Percentiles rank a stretch among this genome's conserved stretches.
These are phyloP conservation scores for Sporobolomyces roseus DNA, from an alignment of 768 basidiomycete species.

Conservation along the genomic window DNA sequence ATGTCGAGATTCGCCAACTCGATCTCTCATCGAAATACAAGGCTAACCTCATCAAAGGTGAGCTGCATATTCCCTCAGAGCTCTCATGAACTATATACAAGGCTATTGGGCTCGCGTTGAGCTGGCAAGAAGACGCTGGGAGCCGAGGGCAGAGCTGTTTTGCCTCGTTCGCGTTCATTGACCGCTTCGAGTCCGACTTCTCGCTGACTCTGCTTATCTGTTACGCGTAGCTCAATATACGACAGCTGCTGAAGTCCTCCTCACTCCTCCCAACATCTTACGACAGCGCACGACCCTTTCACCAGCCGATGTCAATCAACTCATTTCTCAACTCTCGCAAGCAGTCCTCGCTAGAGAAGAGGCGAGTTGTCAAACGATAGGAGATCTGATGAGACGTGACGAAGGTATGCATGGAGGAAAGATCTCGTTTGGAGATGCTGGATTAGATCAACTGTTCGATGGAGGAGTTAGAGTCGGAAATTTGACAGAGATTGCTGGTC, in stretches of 20 bases:
- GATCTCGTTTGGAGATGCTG: conserved; percentile 3
- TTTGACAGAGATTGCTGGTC: conserved; percentile 23
- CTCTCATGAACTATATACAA: neutral
- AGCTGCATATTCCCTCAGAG: neutral
- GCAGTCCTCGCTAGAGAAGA: conserved; percentile 1
- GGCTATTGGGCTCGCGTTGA: neutral
- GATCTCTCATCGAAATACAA: neutral
- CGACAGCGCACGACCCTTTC: conserved; percentile 13
- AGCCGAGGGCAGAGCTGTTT: neutral
- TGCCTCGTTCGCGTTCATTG: neutral
- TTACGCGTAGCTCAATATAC: conserved; percentile 12
- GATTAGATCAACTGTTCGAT: conserved; percentile 20
- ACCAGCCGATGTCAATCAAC: neutral
- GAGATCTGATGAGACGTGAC: neutral
- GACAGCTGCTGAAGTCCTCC: conserved; percentile 31
- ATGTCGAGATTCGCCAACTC: conserved; percentile 22
- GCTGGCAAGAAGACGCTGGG: neutral
- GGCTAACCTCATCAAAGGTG: conserved; percentile 10
- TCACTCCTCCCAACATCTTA: conserved; percentile 5
- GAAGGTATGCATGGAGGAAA: no score
- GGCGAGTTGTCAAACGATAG: neutral
- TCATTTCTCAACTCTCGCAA: conserved; percentile 14
- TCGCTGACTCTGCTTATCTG: neutral
- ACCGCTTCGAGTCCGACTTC: neutral
- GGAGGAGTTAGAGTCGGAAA: conserved; percentile 30